Percentiles rank a stretch among this genome's conserved stretches.
phyloP scores from a whole-genome alignment of 2,329 filamentous ascomycete species.

The Hymenoscyphus fraxineus region DNA sequence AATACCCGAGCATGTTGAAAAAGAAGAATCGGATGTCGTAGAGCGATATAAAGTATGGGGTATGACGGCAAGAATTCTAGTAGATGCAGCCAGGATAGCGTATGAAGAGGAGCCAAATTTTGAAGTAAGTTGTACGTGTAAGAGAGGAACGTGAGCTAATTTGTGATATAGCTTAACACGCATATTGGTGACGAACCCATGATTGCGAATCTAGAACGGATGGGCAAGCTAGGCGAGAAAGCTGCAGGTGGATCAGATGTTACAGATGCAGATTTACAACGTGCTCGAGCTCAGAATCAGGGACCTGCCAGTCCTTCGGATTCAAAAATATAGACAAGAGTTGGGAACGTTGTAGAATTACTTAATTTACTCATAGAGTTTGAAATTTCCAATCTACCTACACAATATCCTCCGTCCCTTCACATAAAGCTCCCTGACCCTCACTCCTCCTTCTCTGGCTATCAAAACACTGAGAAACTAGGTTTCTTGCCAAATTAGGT shows the following conservation, averaged over 20 bases:
- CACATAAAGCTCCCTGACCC: too few relatives aligned
- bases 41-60: conserved; percentile 82
- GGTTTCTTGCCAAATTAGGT: too few relatives aligned
- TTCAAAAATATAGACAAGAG: conserved; percentile 11
- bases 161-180: conserved; percentile 26
- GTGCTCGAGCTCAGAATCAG: conserved; percentile 24
- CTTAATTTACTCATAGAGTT: neutral
- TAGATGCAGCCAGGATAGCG: conserved; percentile 81
- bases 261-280: conserved; percentile 47
- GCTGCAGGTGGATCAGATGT: conserved; percentile 47
- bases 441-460: too few relatives aligned
- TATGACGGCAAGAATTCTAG: conserved; percentile 87
- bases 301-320: neutral
- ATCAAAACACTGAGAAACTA: too few relatives aligned
- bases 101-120: conserved; percentile 82
- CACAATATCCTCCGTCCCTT: too few relatives aligned
- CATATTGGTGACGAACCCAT: conserved; percentile 55
- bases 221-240: conserved; percentile 52
- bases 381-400: too few relatives aligned
- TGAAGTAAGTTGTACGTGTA: conserved; percentile 50
- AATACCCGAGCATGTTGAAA: conserved; percentile 43
- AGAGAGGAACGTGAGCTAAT: conserved; percentile 12
- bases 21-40: conserved; percentile 43
- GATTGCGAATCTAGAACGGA: conserved; percentile 52
- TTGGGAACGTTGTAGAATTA: neutral